Percentiles rank a stretch among this genome's conserved stretches.
Evolutionary conservation across 352 stramenopile genomes (phyloP).

Genomic region (Globisporangium yorkense): DNA sequence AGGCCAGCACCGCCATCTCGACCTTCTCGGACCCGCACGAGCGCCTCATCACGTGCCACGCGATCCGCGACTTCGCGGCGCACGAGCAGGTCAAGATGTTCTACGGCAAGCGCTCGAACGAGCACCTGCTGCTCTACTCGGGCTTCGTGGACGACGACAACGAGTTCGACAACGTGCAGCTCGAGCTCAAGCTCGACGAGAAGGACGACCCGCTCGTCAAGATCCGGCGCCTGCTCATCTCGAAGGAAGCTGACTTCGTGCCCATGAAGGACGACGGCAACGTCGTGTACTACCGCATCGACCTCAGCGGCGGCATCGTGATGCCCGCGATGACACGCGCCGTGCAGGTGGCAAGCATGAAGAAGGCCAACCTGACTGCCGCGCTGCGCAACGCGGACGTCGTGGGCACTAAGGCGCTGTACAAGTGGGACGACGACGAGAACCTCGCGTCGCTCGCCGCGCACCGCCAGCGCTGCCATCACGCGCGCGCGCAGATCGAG

Average conservation of each 20-base stretch:
- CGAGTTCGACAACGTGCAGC: constrained; percentile 20
- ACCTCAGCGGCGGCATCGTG: constrained; percentile 16
- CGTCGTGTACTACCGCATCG: constrained; percentile 19
- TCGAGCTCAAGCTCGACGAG: constrained; percentile 14
- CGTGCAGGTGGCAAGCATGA: constrained; percentile 24
- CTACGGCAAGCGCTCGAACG: constrained; percentile 51
- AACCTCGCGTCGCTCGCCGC: constrained; percentile 11
- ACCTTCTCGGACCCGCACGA: constrained; percentile 32
- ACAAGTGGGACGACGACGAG: constrained; percentile 19
- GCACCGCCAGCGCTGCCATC: constrained; percentile 11
- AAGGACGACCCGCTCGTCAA: constrained; percentile 27
- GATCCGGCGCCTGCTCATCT: constrained; percentile 34
- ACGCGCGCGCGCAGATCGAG: constrained; percentile 6
- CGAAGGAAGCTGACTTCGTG: constrained; percentile 27
- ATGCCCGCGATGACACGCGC: constrained; percentile 23
- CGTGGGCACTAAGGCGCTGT: constrained; percentile 18
- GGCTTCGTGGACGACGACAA: constrained; percentile 47
- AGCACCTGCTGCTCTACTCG: constrained; percentile 48
- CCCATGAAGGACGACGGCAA: constrained; percentile 12
- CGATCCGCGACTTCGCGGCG: constrained; percentile 26
- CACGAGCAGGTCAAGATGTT: constrained; percentile 55
- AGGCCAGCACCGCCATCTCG: constrained; percentile 29
- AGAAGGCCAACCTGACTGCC: constrained; percentile 26
- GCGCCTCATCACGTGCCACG: constrained; percentile 29
- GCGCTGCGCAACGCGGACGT: constrained; percentile 19